A percentile compares a stretch with the other conserved stretches of the same genome.
Conservation (phyloP, 148 eudicot genomes). For the Rhododendron williamsianum region DNA sequence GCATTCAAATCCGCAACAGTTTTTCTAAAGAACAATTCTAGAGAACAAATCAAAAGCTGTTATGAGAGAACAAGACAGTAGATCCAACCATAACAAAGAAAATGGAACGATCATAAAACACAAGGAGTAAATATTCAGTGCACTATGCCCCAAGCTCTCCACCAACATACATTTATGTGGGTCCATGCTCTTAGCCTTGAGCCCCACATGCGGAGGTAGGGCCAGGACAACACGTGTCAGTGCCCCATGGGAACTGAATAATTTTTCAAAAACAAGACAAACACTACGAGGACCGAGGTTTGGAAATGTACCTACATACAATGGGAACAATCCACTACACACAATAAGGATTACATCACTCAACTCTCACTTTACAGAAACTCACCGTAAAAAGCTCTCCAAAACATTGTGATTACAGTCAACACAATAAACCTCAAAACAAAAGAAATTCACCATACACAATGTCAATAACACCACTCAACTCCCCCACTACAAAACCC, state of each 20-base stretch:
- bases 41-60: slow-evolving; percentile 6
- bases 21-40: slow-evolving; percentile 80
- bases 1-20: slow-evolving; percentile 88
- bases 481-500: neutral
- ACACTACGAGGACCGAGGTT: neutral
- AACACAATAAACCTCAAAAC: neutral
- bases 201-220: neutral
- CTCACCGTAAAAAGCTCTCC: neutral
- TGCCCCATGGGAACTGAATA: neutral
- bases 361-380: neutral
- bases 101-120: neutral
- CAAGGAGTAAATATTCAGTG: neutral
- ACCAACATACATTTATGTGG: neutral
- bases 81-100: neutral
- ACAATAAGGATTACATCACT: neutral
- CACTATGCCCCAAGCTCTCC: neutral
- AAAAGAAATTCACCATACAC: neutral
- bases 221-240: neutral
- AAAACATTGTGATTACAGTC: neutral
- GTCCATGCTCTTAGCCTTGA: neutral
- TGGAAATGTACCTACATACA: too few species aligned
- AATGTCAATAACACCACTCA: neutral
- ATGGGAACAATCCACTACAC: neutral
- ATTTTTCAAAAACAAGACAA: neutral
- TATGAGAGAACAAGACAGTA: neutral